Conservation (phyloP, 257 asterid species). For the Salvia miltiorrhiza region DNA sequence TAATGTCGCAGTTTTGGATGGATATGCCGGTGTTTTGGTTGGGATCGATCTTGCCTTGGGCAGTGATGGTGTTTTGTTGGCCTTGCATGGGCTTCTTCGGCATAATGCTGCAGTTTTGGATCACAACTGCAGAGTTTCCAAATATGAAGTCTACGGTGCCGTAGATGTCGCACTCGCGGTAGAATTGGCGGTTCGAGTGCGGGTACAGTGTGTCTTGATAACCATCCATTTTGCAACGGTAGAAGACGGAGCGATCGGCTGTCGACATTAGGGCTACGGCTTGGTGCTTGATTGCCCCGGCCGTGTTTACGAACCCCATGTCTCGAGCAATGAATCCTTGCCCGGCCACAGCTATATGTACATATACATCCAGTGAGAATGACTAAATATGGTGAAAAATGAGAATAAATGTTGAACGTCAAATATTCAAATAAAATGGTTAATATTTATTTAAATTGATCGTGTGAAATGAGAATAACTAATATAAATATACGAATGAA, state of each 20-base stretch:
- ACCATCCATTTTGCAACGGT: conserved; percentile 46
- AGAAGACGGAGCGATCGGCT: conserved; percentile 42
- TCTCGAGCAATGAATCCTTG: conserved; percentile 76
- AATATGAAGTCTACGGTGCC: conserved; percentile 59
- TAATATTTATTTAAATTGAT: too few relatives aligned
- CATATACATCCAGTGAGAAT: too few relatives aligned
- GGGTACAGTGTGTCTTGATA: conserved; percentile 51
- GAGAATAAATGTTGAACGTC: too few relatives aligned
- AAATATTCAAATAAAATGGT: too few relatives aligned
- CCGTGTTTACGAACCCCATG: conserved; percentile 54
- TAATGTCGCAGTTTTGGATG: conserved; percentile 66
- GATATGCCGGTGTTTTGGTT: conserved; percentile 68
- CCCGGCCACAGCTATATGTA: conserved; percentile 38
- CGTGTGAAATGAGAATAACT: too few relatives aligned
- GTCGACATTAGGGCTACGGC: conserved; percentile 57
- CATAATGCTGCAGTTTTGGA: conserved; percentile 42
- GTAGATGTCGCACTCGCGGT: conserved; percentile 46
- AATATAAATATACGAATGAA: too few relatives aligned
- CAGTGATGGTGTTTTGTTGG: conserved; percentile 50
- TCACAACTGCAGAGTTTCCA: conserved; percentile 46
- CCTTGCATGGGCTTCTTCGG: conserved; percentile 47
- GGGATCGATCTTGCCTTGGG: conserved; percentile 51
- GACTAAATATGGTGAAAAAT: not conserved
- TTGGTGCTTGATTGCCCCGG: conserved; percentile 52
- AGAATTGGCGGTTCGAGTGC: conserved; percentile 57